Evolutionary conservation across 1,284 basidiomycete genomes (phyloP), one percentile per base, ranked within the genome.

Genomic region (Cerioporus squamosus): DNA sequence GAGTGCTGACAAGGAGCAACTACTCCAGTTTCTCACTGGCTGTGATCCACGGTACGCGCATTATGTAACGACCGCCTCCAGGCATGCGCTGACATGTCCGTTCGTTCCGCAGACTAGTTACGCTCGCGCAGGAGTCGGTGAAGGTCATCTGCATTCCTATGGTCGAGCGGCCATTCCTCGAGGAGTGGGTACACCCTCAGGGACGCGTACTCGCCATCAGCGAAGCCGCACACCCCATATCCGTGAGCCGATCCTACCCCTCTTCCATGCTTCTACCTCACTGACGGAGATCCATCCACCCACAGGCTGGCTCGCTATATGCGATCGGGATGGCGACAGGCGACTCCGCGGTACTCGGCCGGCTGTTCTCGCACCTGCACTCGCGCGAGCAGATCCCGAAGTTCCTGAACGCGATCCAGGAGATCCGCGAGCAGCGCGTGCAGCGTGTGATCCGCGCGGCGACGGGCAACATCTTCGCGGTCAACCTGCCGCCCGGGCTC

Each of bases 281-380:
- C 33, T 36, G 14, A 29, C 33, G 12, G 33, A 10, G 10, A 36
- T 17, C 33, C 33, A 17, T 2, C 12, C 5, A 36, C 33, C 6
- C 43, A 45, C 63, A 87, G 85, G 74, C 79, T 17, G 84, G 84
- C 12, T 77, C 81, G 0, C 71, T 81, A 10, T 86, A 87, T 66
- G 72, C 76, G 7, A 70, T 75, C 17, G 79, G 78, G 8, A 78
- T 87, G 70, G 72, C 78, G 6, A 66, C 85, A 5, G 85, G 87
- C 69, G 86, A 87, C 60, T 82, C 76, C 3, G 82, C 82, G 2
- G 80, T 83, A 7, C 75, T 87, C 7, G 86, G 78, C 18, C 81
- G 79, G 44, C 71, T 88, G 5, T 86, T 88, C 68, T 80, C 81
- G 7, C 82, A 85, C 66, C 71, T 88, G 3, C 72, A 72, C 50